Evolutionary conservation across 352 stramenopile species (phyloP).

Genomic region (Pythium graminicola): DNA sequence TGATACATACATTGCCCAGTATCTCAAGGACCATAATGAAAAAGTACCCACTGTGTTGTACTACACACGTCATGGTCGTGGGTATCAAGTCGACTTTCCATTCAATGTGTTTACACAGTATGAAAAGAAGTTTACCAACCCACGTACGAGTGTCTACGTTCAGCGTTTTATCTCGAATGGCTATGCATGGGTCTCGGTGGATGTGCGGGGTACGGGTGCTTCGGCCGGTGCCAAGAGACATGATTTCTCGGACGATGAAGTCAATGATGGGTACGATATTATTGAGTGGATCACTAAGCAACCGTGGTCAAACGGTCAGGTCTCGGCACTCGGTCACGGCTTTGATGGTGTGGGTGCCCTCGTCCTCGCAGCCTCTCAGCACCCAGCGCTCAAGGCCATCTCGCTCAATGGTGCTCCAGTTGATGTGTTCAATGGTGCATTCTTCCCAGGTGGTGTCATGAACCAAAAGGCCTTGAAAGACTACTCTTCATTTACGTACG

Average conservation of each 20-base stretch:
- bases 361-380: conserved; percentile 46
- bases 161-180: conserved; percentile 63
- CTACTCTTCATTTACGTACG: conserved; percentile 64
- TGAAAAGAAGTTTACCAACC: conserved; percentile 71
- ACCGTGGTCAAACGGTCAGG: conserved; percentile 72
- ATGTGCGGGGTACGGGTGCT: conserved; percentile 69
- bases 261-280: conserved; percentile 67
- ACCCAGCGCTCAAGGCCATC: conserved; percentile 65
- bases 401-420: conserved; percentile 63
- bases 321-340: conserved; percentile 63
- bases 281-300: conserved; percentile 80
- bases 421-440: conserved; percentile 60
- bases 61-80: conserved; percentile 69
- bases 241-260: conserved; percentile 65
- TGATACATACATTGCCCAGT: conserved; percentile 65
- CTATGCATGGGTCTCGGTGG: conserved; percentile 72
- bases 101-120: conserved; percentile 67
- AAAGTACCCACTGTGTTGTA: conserved; percentile 64
- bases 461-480: conserved; percentile 62
- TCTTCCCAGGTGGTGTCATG: conserved; percentile 71
- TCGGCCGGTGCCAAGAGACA: conserved; percentile 59
- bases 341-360: conserved; percentile 65
- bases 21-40: conserved; percentile 50
- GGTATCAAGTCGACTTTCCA: conserved; percentile 74
- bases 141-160: conserved; percentile 67